A percentile compares a stretch with the other conserved stretches of the same genome.
Evolutionary conservation across 2,329 filamentous ascomycete species (phyloP).

Genomic region (Colletotrichum filicis): DNA sequence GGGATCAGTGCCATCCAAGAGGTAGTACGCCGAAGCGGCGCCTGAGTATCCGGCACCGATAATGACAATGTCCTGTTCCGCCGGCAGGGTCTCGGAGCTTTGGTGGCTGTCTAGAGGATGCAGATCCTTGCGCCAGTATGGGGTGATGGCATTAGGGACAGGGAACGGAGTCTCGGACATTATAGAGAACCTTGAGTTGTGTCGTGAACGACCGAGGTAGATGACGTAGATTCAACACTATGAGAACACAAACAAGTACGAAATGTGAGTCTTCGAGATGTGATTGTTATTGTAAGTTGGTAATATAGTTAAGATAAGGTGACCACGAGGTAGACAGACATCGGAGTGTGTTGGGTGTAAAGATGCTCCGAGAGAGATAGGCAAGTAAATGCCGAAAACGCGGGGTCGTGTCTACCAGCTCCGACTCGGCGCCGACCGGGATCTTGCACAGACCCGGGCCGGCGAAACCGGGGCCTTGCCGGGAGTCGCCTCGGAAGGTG

Average conservation of each 20-base stretch:
- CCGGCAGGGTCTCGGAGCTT: slow-evolving; percentile 25
- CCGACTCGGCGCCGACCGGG: slow-evolving; percentile 27
- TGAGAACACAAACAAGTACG: background rate
- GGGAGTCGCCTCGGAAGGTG: background rate
- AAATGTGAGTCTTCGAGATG: background rate
- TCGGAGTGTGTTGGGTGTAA: background rate
- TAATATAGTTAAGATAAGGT: background rate
- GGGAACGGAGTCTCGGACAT: slow-evolving; percentile 12
- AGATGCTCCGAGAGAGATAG: background rate
- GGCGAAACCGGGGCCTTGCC: background rate
- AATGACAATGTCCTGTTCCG: slow-evolving; percentile 32
- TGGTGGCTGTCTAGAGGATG: slow-evolving; percentile 33
- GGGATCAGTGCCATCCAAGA: slow-evolving; percentile 3
- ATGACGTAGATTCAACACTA: background rate
- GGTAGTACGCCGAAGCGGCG: slow-evolving; percentile 17
- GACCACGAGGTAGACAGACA: background rate
- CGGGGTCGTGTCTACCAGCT: slow-evolving; percentile 6
- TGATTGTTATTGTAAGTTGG: too few species aligned
- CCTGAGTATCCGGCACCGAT: slow-evolving; percentile 33
- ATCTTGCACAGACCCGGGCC: background rate
- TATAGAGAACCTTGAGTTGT: background rate
- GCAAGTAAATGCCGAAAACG: slow-evolving; percentile 1
- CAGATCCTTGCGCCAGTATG: slow-evolving; percentile 28
- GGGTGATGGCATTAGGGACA: slow-evolving; percentile 15
- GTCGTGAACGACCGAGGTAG: background rate